A percentile compares a stretch with the other conserved stretches of the same genome.
Evolutionary conservation across 495 filamentous ascomycete genomes (phyloP).

Genomic region (Lasiosphaeria miniovina): DNA sequence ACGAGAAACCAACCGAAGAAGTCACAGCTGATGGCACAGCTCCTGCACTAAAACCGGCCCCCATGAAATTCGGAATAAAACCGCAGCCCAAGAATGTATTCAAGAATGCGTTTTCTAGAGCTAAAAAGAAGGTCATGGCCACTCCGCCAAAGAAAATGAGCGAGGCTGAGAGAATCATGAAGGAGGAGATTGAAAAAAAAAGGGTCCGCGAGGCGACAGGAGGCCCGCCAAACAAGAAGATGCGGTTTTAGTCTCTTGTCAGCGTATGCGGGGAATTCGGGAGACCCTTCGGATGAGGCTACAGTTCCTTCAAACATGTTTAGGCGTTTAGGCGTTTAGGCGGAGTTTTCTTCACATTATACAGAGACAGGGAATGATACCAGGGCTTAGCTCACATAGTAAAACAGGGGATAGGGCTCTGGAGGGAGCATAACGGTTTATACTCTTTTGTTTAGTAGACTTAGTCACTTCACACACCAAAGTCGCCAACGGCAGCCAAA

Average conservation of each 20-base stretch:
- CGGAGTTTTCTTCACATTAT: not conserved
- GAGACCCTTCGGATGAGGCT: too few species aligned
- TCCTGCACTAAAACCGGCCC: slow-evolving; percentile 34
- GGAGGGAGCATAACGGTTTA: not conserved
- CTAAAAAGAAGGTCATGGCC: slow-evolving; percentile 57
- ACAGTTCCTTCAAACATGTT: not conserved
- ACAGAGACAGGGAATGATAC: not conserved
- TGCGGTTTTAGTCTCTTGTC: slow-evolving; percentile 27
- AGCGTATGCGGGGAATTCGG: too few species aligned
- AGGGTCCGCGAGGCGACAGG: slow-evolving; percentile 46
- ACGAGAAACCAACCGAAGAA: not conserved
- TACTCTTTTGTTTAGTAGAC: not conserved
- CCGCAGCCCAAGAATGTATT: slow-evolving; percentile 81
- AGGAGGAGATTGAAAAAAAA: slow-evolving; percentile 75
- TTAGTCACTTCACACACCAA: too few species aligned
- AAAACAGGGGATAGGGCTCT: not conserved
- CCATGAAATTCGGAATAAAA: slow-evolving; percentile 56
- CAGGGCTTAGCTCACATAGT: not conserved
- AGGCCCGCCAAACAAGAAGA: slow-evolving; percentile 37
- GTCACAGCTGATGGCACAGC: not conserved
- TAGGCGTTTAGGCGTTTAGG: slow-evolving; percentile 9
- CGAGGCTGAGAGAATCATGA: slow-evolving; percentile 89
- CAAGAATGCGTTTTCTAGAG: slow-evolving; percentile 60
- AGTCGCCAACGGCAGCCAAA: slow-evolving; percentile 28
- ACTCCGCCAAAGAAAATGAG: slow-evolving; percentile 74